Evolutionary conservation across 345 rosid genomes (phyloP), one percentile per base, ranked within the genome.

Genomic region (Populus davidiana): DNA sequence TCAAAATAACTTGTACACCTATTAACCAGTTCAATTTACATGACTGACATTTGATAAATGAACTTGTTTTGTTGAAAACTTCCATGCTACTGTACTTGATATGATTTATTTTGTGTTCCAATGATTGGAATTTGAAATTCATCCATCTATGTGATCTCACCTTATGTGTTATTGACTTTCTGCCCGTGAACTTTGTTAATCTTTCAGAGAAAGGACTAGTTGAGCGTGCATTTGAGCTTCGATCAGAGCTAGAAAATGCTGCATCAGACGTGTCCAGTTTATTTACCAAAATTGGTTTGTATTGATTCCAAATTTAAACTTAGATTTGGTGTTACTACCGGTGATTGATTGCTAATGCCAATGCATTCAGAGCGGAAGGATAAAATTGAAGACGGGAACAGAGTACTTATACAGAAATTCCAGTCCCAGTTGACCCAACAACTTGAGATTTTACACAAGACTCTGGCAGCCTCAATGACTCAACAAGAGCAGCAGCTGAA

Each of bases 401-500:
- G 85, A 84, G 79, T 75, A 68, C 90, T 94, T 73, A 85, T 94
- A 75, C 91, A 86, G 81, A 88, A 83, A 73, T 96, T 93, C 80
- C 95, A 90, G 88, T 87, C 91, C 82, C 95, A 92, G 52, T 79
- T 96, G 82, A 92, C 91, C 35, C 93, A 91, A 72, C 97, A 92
- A 82, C 95, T 96, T 76, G 95, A 90, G 78, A 79, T 89, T 74
- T 89, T 96, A 91, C 99, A 94, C 71, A 90, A 86, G 89, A 88
- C 92, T 59, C 95, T 94, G 67, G 97, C 95, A 56, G 80, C 90
- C 82, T 93, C 99, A 76, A 92, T 90, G 71, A 89, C 90, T 72
- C 97, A 87, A 74, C 99, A 94, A 83, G 99, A 91, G 85, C 86
- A 83, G 84, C 98, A 94, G 77, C 88, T 94, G 79, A 94, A 90